A percentile compares a stretch with the other conserved stretches of the same genome.
Evolutionary conservation across 1,139 yeast species (phyloP).

Genomic region (Nematodospora anomalae): DNA sequence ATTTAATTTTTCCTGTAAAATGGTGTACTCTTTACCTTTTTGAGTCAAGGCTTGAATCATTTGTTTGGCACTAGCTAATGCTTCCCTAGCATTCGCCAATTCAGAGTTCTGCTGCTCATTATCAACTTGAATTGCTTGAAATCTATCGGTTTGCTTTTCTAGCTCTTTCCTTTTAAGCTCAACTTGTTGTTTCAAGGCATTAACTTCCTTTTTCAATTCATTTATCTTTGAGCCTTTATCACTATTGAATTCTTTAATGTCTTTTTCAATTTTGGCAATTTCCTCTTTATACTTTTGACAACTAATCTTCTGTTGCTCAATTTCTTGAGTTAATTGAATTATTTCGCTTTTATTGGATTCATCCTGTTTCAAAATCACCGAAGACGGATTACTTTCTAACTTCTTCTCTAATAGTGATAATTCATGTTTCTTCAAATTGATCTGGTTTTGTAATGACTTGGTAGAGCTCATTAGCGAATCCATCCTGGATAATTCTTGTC

Average conservation of each 20-base stretch:
- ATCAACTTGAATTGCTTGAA: conserved; percentile 69
- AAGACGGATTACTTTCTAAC: conserved; percentile 60
- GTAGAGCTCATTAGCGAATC: conserved; percentile 52
- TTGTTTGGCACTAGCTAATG: conserved; percentile 32
- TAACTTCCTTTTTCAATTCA: conserved; percentile 60
- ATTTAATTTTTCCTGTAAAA: conserved; percentile 28
- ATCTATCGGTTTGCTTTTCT: conserved; percentile 49
- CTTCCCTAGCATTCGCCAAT: conserved; percentile 44
- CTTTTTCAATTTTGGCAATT: conserved; percentile 62
- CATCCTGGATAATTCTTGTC: conserved; percentile 44
- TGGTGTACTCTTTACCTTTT: conserved; percentile 29
- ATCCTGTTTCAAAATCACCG: conserved; percentile 52
- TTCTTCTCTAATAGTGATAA: conserved; percentile 60
- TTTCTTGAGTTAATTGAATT: conserved; percentile 37
- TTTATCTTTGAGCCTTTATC: conserved; percentile 82
- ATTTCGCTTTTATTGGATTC: conserved; percentile 53
- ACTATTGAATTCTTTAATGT: conserved; percentile 75
- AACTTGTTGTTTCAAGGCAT: conserved; percentile 36
- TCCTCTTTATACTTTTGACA: conserved; percentile 35
- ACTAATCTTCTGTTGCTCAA: conserved; percentile 33
- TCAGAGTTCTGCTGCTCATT: conserved; percentile 69
- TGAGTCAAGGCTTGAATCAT: conserved; percentile 39
- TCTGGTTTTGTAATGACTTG: conserved; percentile 59
- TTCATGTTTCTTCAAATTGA: conserved; percentile 69
- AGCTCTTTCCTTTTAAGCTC: conserved; percentile 41